phyloP scores from a whole-genome alignment of 441 rosid genomes.

The Codiaeum variegatum region DNA sequence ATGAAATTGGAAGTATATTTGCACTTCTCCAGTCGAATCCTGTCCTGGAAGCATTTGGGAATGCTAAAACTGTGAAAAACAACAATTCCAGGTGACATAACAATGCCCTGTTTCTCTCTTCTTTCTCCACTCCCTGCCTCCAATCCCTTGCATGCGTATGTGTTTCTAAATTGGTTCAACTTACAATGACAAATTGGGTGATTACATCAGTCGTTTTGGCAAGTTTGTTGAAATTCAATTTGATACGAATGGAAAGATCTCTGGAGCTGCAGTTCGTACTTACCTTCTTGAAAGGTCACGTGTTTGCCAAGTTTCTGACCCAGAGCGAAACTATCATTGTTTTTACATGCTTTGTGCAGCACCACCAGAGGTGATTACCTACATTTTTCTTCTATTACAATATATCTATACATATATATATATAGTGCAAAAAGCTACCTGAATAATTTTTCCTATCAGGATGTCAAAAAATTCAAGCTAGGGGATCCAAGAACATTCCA shows the following conservation, averaged over 20 bases:
- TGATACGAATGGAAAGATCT: conserved; percentile 68
- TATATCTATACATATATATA: not conserved
- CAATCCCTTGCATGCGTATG: too few species aligned
- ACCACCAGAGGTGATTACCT: conserved; percentile 45
- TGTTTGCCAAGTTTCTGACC: conserved; percentile 71
- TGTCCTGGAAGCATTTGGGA: conserved; percentile 80
- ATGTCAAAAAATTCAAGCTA: conserved; percentile 51
- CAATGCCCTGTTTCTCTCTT: not conserved
- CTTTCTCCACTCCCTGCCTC: not conserved
- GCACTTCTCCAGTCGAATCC: conserved; percentile 57
- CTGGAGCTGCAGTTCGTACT: conserved; percentile 75
- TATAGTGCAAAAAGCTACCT: conserved; percentile 4
- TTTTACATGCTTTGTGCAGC: conserved; percentile 76
- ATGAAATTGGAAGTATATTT: conserved; percentile 7
- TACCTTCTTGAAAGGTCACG: conserved; percentile 74
- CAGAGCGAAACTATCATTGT: conserved; percentile 74
- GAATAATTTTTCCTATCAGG: conserved; percentile 35
- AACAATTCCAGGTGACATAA: conserved; percentile 65
- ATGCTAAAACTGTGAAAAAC: conserved; percentile 71
- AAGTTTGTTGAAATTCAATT: conserved; percentile 80
- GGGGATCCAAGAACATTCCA: conserved; percentile 55
- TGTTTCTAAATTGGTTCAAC: not conserved
- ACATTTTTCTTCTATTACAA: not conserved
- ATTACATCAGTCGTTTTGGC: conserved; percentile 61
- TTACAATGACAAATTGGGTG: conserved; percentile 6